Conservation (phyloP, 176 grass and related monocot genomes). For the Miscanthus lutarioriparius region DNA sequence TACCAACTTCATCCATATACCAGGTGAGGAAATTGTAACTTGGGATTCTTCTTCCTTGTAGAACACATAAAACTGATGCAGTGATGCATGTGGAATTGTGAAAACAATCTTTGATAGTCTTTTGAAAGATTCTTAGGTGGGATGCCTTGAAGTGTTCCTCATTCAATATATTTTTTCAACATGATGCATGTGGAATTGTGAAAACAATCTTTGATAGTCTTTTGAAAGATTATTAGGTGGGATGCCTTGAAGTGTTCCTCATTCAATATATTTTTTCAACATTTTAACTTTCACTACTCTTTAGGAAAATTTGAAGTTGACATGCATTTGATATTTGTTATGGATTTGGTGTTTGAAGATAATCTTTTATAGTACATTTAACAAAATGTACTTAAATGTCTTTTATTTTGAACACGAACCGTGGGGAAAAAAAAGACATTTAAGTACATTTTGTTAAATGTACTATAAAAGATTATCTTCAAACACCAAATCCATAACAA, state of each 20-base stretch:
- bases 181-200: neutral
- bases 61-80: neutral
- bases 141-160: neutral
- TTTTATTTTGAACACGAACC: no score
- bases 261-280: conserved; percentile 6
- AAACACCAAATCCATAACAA: neutral
- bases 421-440: neutral
- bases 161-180: conserved; percentile 6
- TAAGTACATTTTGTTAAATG: neutral
- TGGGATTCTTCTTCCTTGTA: neutral
- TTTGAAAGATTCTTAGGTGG: neutral
- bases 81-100: neutral
- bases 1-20: conserved; percentile 46
- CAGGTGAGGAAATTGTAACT: conserved; percentile 42
- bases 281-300: neutral
- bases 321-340: conserved; percentile 6
- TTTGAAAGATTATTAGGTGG: neutral
- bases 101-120: neutral
- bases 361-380: neutral
- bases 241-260: neutral
- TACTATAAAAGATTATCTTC: neutral
- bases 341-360: neutral
- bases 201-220: neutral
- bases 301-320: conserved; percentile 13
- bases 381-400: neutral